Conservation (phyloP, 2,329 filamentous ascomycete species). For the Phialophora expanda region DNA sequence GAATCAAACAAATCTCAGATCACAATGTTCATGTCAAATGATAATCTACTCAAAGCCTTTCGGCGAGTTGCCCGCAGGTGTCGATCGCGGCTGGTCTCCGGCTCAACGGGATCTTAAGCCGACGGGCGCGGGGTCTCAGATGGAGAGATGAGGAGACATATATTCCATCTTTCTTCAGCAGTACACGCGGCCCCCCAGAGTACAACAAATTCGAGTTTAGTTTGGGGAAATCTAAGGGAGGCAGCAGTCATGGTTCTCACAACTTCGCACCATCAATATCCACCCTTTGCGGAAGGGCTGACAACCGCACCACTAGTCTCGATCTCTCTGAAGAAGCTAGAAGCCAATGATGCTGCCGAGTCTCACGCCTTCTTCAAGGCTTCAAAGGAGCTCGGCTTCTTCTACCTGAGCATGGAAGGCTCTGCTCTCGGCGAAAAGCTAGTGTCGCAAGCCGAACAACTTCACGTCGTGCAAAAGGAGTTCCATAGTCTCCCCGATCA, state of each 20-base stretch:
- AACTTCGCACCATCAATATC: slow-evolving; percentile 18
- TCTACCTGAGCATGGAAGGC: slow-evolving; percentile 21
- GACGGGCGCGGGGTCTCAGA: not conserved
- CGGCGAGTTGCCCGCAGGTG: not conserved
- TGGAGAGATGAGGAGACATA: not conserved
- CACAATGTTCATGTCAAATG: not conserved
- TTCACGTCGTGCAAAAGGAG: slow-evolving; percentile 15
- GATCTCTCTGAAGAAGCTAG: slow-evolving; percentile 16
- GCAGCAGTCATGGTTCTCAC: slow-evolving; percentile 9
- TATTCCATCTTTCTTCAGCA: not conserved
- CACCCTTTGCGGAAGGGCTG: slow-evolving; percentile 13
- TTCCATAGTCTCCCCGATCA: slow-evolving; percentile 11
- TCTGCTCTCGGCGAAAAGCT: slow-evolving; percentile 18
- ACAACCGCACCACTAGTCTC: slow-evolving; percentile 16
- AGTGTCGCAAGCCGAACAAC: slow-evolving; percentile 14
- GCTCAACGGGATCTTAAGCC: not conserved
- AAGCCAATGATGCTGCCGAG: slow-evolving; percentile 9
- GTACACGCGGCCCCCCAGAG: not conserved
- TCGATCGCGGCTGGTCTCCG: not conserved
- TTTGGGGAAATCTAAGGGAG: not conserved
- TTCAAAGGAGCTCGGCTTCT: slow-evolving; percentile 19
- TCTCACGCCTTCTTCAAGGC: slow-evolving; percentile 14
- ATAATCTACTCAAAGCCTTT: not conserved
- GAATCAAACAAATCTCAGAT: too few relatives aligned
- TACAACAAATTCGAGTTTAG: not conserved